Evolutionary conservation across 805 yeast species (phyloP), one percentile per base, ranked within the genome.

Genomic region (Torulaspora maleeae): DNA sequence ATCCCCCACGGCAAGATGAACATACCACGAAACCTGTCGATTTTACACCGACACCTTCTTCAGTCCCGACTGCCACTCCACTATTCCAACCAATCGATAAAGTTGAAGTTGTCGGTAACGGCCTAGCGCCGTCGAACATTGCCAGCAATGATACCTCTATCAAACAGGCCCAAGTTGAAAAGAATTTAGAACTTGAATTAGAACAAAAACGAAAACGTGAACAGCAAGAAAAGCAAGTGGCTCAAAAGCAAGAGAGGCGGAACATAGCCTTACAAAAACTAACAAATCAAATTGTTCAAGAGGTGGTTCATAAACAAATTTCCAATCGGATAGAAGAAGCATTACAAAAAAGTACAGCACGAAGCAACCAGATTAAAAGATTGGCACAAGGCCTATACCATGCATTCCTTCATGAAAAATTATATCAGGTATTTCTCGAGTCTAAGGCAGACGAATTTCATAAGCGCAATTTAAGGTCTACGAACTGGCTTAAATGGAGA

Each of bases 391-490:
- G 80, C 33, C 59, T 86, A 1, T 83, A 69, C 50, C 56, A 62
- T 13, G 86, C 90, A 0, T 82, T 85, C 53, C 56, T 86, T 34
- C 72, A 76, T 36, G 90, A 84, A 51, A 69, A 75, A 30, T 58
- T 77, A 0, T 78, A 72, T 54, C 61, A 74, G 30, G 60, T 66
- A 3, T 62, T 69, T 0, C 55, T 74, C 34, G 74, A 74, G 24
- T 58, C 68, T 2, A 62, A 66, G 36, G 84, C 93, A 0, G 73
- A 68, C n/a, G 27, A 49, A 1, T 59, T 70, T 35, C 59, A 74
- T 36, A 52, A 64, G 0, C 54, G 43, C 7, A 54, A 53, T 2
- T 40, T 78, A 20, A 72, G 70, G 47, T 52, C 41, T 16, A 49
- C 37, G 2, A 45, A 59, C 1, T 54, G 80, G 3, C 49, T 47